phyloP scores from a whole-genome alignment of 768 basidiomycete genomes.

The Butyriboletus loyo region DNA sequence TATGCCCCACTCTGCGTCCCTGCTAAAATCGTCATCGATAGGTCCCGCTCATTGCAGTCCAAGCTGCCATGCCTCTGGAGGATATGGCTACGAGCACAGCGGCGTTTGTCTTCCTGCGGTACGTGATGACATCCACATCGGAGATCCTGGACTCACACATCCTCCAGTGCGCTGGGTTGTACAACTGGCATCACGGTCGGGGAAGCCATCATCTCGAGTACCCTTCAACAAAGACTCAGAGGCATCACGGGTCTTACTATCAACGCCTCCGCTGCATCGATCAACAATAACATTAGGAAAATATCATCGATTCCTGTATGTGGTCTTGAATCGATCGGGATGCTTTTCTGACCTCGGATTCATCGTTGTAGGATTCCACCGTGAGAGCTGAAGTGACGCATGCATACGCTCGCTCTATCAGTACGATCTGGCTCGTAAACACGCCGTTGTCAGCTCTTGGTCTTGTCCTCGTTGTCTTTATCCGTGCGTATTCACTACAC shows the following conservation, averaged over 20 bases:
- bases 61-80: constrained; percentile 44
- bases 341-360: constrained; percentile 7
- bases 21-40: background rate
- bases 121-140: background rate
- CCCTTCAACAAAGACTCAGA: constrained; percentile 25
- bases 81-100: constrained; percentile 44
- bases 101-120: constrained; percentile 35
- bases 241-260: constrained; percentile 25
- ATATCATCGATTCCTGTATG: constrained; percentile 36
- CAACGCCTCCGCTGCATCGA: constrained; percentile 40
- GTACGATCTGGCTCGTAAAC: constrained; percentile 40
- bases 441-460: constrained; percentile 31
- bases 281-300: constrained; percentile 46
- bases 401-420: constrained; percentile 36
- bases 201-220: constrained; percentile 66
- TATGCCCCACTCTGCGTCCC: background rate
- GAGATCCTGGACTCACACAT: background rate
- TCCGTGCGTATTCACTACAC: constrained; percentile 37
- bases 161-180: constrained; percentile 59
- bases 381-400: constrained; percentile 33
- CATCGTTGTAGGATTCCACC: constrained; percentile 25
- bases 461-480: constrained; percentile 32
- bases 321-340: background rate
- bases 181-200: constrained; percentile 74
- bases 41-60: constrained; percentile 36